A percentile compares a stretch with the other conserved stretches of the same genome.
phyloP scores from a whole-genome alignment of 1,284 basidiomycete species.

The Irpex rosettiformis region DNA sequence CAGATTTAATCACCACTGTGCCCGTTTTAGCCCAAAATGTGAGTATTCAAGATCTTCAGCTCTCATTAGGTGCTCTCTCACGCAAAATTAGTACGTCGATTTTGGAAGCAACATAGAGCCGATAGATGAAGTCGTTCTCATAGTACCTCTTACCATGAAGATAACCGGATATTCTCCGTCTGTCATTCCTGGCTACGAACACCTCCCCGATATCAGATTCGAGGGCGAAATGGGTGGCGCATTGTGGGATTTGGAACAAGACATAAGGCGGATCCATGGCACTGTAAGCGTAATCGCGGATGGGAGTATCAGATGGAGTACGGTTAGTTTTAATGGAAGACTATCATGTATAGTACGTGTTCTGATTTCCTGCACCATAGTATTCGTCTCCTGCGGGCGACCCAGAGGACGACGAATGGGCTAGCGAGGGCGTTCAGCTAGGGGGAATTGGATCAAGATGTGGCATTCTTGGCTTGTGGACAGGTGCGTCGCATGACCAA shows the following conservation, averaged over 20 bases:
- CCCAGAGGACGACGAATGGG: constrained; percentile 39
- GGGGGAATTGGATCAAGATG: constrained; percentile 48
- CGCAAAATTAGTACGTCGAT: constrained; percentile 1
- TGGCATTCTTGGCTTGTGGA: constrained; percentile 58
- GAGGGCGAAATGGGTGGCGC: constrained; percentile 41
- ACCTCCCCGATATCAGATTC: constrained; percentile 40
- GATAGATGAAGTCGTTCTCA: constrained; percentile 47
- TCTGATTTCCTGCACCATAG: constrained; percentile 9
- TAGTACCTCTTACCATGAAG: constrained; percentile 50
- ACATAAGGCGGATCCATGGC: constrained; percentile 35
- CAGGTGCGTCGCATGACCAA: constrained; percentile 46
- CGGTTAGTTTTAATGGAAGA: constrained; percentile 33
- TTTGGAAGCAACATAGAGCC: constrained; percentile 27
- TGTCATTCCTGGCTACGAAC: constrained; percentile 30
- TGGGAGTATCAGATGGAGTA: constrained; percentile 49
- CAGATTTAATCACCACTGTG: not conserved
- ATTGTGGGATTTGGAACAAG: constrained; percentile 23
- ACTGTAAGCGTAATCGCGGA: constrained; percentile 49
- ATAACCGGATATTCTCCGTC: constrained; percentile 37
- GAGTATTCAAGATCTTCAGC: not conserved
- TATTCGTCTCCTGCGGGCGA: constrained; percentile 25
- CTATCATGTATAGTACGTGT: not conserved
- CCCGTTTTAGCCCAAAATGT: not conserved
- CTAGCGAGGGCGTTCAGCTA: constrained; percentile 54
- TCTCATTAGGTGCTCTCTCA: not conserved